These are phyloP conservation scores for Calonectria hongkongensis DNA, from an alignment of 2,329 filamentous ascomycete species.

Conservation along the genomic window DNA sequence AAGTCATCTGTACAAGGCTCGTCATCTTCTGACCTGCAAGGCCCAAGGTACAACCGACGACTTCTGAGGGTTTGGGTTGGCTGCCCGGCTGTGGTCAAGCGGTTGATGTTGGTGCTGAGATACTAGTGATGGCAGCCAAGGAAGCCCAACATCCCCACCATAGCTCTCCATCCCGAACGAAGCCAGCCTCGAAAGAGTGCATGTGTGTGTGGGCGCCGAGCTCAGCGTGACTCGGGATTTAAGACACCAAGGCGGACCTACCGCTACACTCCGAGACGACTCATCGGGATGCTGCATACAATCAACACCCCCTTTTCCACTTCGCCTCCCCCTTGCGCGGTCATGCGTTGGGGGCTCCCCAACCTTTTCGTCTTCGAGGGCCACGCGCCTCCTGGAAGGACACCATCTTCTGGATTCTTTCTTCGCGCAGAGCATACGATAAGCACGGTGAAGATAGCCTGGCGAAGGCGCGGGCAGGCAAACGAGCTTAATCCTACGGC, in stretches of 20 bases:
- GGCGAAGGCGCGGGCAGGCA: slow-evolving; percentile 24
- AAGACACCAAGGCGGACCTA: slow-evolving; percentile 60
- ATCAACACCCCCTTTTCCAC: slow-evolving; percentile 48
- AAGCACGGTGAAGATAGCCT: slow-evolving; percentile 22
- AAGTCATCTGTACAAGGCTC: slow-evolving; percentile 54
- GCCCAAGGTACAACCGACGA: slow-evolving; percentile 46
- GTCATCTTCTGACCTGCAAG: slow-evolving; percentile 52
- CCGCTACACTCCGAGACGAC: slow-evolving; percentile 47
- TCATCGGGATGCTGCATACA: slow-evolving; percentile 56
- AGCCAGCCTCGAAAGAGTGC: slow-evolving; percentile 16
- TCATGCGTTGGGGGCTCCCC: slow-evolving; percentile 39
- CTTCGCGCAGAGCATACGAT: slow-evolving; percentile 31
- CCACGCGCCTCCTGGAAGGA: slow-evolving; percentile 50
- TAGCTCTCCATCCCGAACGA: slow-evolving; percentile 10
- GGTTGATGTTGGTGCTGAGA: slow-evolving; percentile 22
- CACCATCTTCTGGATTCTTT: slow-evolving; percentile 45
- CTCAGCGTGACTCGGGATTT: slow-evolving; percentile 61
- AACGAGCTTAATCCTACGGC: slow-evolving; percentile 21
- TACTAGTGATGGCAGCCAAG: slow-evolving; percentile 40
- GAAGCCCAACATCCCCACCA: slow-evolving; percentile 27
- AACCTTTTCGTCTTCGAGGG: slow-evolving; percentile 42
- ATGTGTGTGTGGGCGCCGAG: slow-evolving; percentile 45
- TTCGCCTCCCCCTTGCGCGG: slow-evolving; percentile 44
- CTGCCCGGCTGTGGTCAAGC: slow-evolving; percentile 12
- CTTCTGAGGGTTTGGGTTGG: slow-evolving; percentile 13